Conservation (phyloP, 2,329 filamentous ascomycete genomes). For the Fusarium sp. region DNA sequence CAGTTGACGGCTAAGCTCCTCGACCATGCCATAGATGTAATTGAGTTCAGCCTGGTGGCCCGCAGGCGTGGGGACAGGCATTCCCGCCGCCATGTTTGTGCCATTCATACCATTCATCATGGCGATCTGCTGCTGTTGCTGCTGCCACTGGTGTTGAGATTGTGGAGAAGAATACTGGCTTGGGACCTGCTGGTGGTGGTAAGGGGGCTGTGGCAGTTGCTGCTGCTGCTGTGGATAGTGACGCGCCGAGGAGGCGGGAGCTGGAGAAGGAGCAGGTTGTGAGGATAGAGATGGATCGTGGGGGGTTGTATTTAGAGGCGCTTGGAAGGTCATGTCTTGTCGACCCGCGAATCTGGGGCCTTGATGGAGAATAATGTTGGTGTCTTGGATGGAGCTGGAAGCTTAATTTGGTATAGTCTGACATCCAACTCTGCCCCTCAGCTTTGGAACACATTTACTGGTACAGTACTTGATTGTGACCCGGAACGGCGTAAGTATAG, state of each 20-base stretch:
- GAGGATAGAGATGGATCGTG: constrained; percentile 43
- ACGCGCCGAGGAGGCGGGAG: constrained; percentile 35
- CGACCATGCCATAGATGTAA: constrained; percentile 75
- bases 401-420: constrained; percentile 46
- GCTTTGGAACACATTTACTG: constrained; percentile 3
- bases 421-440: constrained; percentile 6
- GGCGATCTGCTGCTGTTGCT: constrained; percentile 42
- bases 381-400: constrained; percentile 40
- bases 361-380: constrained; percentile 39
- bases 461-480: background rate
- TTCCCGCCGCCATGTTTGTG: constrained; percentile 59
- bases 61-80: constrained; percentile 70
- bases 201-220: constrained; percentile 10
- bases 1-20: constrained; percentile 72
- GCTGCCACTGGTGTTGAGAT: constrained; percentile 43
- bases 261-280: constrained; percentile 28
- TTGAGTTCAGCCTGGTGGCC: constrained; percentile 76
- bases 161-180: constrained; percentile 34
- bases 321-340: constrained; percentile 51
- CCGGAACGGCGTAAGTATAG: background rate
- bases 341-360: constrained; percentile 38
- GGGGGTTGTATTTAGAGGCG: constrained; percentile 18
- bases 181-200: constrained; percentile 36
- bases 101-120: constrained; percentile 65
- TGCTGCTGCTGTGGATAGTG: constrained; percentile 48